Evolutionary conservation across 805 yeast species (phyloP).

Genomic region (Starmerella floris): DNA sequence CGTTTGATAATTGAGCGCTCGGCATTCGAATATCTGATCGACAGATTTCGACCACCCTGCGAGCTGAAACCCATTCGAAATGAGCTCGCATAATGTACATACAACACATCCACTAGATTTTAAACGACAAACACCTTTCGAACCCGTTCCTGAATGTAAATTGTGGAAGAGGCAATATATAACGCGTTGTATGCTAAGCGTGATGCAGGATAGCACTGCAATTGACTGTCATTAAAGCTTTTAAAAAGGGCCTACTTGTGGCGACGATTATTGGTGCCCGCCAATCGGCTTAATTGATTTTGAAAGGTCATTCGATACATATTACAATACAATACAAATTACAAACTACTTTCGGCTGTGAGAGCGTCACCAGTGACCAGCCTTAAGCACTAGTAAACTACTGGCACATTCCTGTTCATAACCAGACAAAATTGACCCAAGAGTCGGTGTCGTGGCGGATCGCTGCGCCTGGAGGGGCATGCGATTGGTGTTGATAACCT

Average conservation of each 20-base stretch:
- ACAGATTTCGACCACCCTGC: slow-evolving; percentile 9
- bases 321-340: neutral
- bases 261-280: too few relatives aligned
- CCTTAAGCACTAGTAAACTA: slow-evolving; percentile 25
- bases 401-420: slow-evolving; percentile 27
- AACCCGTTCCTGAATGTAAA: too few relatives aligned
- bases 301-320: neutral
- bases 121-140: too few relatives aligned
- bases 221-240: too few relatives aligned
- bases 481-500: slow-evolving; percentile 9
- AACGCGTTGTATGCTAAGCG: too few relatives aligned
- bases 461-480: slow-evolving; percentile 10
- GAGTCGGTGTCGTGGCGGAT: slow-evolving; percentile 17
- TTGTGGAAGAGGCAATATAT: too few relatives aligned
- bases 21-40: slow-evolving; percentile 51
- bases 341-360: neutral
- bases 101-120: too few relatives aligned
- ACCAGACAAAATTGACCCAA: slow-evolving; percentile 9
- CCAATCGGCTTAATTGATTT: too few relatives aligned
- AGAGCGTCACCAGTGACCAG: slow-evolving; percentile 21
- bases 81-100: neutral
- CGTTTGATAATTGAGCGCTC: slow-evolving; percentile 57
- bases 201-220: too few relatives aligned
- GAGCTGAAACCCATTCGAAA: slow-evolving; percentile 6
- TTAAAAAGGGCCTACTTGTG: too few relatives aligned